These are phyloP conservation scores for Mycosarcoma mackinlayi DNA, from an alignment of 1,284 basidiomycete genomes.

Conservation along the genomic window DNA sequence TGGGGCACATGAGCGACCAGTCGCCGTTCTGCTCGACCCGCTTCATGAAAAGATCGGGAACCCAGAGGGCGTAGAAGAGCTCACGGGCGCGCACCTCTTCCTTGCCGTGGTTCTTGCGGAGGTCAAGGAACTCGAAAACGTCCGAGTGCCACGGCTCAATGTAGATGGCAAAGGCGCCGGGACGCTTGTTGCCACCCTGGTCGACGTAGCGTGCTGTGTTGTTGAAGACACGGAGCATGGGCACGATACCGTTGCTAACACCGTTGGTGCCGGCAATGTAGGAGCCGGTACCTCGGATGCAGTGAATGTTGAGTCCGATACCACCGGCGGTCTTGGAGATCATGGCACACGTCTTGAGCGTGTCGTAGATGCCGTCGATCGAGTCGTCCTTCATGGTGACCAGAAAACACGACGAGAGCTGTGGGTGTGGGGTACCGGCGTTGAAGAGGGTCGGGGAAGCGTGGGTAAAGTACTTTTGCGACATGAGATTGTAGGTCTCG, in stretches of 20 bases:
- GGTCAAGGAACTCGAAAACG: slow-evolving; percentile 96
- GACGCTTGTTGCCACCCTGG: slow-evolving; percentile 99
- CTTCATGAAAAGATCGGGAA: slow-evolving; percentile 86
- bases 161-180: slow-evolving; percentile 97
- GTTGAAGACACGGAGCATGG: slow-evolving; percentile 98
- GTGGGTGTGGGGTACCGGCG: slow-evolving; percentile 93
- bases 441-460: slow-evolving; percentile 99
- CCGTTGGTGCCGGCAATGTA: slow-evolving; percentile 94
- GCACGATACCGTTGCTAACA: slow-evolving; percentile 98
- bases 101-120: slow-evolving; percentile 99
- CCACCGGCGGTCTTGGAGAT: slow-evolving; percentile 99
- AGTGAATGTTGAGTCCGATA: slow-evolving; percentile 95
- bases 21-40: slow-evolving; percentile 75
- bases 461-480: slow-evolving; percentile 87
- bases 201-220: slow-evolving; percentile 99
- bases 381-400: slow-evolving; percentile 99
- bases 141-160: slow-evolving; percentile 98
- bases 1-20: slow-evolving; percentile 98
- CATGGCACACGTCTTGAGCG: slow-evolving; percentile 97
- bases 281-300: slow-evolving; percentile 92
- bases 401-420: slow-evolving; percentile 97
- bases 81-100: slow-evolving; percentile 97
- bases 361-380: slow-evolving; percentile 99
- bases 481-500: slow-evolving; percentile 88
- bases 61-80: slow-evolving; percentile 98